Evolutionary conservation across 2,329 filamentous ascomycete genomes (phyloP).

Genomic region (Verticillium zaregamsianum): DNA sequence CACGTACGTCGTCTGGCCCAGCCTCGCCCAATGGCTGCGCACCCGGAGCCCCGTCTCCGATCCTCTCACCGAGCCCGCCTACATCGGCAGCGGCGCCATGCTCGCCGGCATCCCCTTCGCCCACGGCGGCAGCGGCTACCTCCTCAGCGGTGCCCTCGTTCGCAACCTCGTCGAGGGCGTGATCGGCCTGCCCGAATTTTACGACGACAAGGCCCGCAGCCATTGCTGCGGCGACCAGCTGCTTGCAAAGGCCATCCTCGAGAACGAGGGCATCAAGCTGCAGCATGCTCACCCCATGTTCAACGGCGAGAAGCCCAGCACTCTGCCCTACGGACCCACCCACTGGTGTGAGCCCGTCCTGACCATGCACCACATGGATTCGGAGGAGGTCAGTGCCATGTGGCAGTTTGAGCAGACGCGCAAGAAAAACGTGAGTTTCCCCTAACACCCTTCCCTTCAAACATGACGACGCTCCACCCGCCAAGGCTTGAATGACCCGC

Average conservation of each 20-base stretch:
- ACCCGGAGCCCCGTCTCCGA: conserved; percentile 32
- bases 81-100: conserved; percentile 48
- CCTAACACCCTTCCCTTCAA: conserved; percentile 21
- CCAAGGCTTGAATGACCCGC: conserved; percentile 16
- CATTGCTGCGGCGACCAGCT: conserved; percentile 51
- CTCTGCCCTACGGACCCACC: conserved; percentile 40
- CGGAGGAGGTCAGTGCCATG: conserved; percentile 45
- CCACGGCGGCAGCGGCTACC: conserved; percentile 55
- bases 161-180: conserved; percentile 35
- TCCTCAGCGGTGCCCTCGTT: conserved; percentile 49
- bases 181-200: conserved; percentile 34
- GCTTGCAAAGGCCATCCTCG: conserved; percentile 41
- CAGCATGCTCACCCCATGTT: conserved; percentile 47
- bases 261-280: conserved; percentile 38
- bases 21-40: conserved; percentile 45
- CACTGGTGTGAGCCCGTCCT: conserved; percentile 56
- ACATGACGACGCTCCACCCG: conserved; percentile 1
- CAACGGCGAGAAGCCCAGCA: conserved; percentile 51
- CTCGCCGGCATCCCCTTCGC: conserved; percentile 43
- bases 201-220: conserved; percentile 37
- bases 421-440: conserved; percentile 32
- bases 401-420: conserved; percentile 51
- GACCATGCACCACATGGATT: conserved; percentile 52
- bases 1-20: conserved; percentile 53
- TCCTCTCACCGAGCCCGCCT: conserved; percentile 22